Base-by-base conservation (phyloP, 805 yeast species). In the Cyberlindnera lachancei region DNA sequence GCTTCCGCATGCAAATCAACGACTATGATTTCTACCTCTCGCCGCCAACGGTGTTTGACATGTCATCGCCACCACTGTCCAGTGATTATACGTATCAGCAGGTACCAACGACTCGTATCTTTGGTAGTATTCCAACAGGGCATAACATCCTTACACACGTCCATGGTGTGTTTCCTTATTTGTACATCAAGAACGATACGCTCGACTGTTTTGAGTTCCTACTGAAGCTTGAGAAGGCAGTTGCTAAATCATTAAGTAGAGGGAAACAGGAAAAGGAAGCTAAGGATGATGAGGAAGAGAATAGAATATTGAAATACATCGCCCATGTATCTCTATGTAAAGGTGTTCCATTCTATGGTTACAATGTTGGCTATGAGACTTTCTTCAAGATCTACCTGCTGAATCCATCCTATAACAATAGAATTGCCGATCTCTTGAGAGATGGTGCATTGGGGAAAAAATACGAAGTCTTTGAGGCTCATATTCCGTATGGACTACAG, bases 281-380 rank as follows among this genome's bases (percentile, higher is more conserved):
- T 0, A 28, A 30, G 3, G 36, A 34, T 3, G 25, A 27, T 9
- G 31, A 29, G 7, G 29, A 34, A 1, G 21, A 23, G 7, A n/a
- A 18, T 4, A 46, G 36, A 25, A 21, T 25, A 1, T 35, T 64
- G 28, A 64, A 61, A 23, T 79, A 63, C 45, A 58, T 82, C 25
- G 78, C 86, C 0, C 68, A 71, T 33, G 67, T 82, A 0, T 64
- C 76, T 0, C 38, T 84, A 0, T 81, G 94, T 33, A 74, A 75
- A 40, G 96, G 80, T 0, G 64, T 73, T 0, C 90, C 94, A 0
- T 79, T 88, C 30, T 92, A 92, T 52, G 97, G 97, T 0, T 90
- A 70, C 52, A 75, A 74, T 42, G 64, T 73, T 3, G 86, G 86
- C 0, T 70, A 75, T 59, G 45, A 62, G n/a, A 57, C 70, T 2